Conservation (phyloP, 495 filamentous ascomycete genomes). For the Daldinia loculata region DNA sequence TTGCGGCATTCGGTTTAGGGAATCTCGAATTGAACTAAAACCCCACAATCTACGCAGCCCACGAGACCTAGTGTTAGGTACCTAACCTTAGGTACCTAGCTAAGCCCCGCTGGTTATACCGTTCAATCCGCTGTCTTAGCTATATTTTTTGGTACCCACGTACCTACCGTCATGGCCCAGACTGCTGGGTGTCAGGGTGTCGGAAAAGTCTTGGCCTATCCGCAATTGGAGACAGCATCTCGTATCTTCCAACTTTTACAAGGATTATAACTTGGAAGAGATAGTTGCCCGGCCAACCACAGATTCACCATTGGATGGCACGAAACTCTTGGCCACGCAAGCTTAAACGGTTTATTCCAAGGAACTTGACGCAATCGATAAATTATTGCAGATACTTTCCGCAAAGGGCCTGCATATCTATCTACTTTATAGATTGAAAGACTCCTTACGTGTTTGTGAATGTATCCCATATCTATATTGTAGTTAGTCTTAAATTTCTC, state of each 20-base stretch:
- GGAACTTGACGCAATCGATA: slow-evolving; percentile 31
- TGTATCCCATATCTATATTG: slow-evolving; percentile 10
- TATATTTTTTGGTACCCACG: not conserved
- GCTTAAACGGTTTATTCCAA: slow-evolving; percentile 14
- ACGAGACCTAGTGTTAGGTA: not conserved
- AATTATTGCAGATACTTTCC: slow-evolving; percentile 38
- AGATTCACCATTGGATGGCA: slow-evolving; percentile 42
- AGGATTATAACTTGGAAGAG: slow-evolving; percentile 30
- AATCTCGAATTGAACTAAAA: not conserved
- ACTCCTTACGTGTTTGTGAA: not conserved
- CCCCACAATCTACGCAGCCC: not conserved
- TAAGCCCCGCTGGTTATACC: not conserved
- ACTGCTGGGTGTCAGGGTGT: not conserved
- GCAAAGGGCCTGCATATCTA: slow-evolving; percentile 29
- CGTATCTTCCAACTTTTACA: not conserved
- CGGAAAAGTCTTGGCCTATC: not conserved
- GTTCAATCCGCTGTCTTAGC: not conserved
- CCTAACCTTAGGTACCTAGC: not conserved
- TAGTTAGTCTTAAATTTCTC: not conserved
- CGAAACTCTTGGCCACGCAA: slow-evolving; percentile 21
- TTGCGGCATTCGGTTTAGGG: slow-evolving; percentile 40
- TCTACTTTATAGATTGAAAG: not conserved
- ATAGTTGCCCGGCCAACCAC: slow-evolving; percentile 55
- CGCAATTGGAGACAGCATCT: not conserved
- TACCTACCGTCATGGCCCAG: not conserved